Conservation (phyloP, 306 rosid genomes). For the Cotoneaster glaucophyllus region DNA sequence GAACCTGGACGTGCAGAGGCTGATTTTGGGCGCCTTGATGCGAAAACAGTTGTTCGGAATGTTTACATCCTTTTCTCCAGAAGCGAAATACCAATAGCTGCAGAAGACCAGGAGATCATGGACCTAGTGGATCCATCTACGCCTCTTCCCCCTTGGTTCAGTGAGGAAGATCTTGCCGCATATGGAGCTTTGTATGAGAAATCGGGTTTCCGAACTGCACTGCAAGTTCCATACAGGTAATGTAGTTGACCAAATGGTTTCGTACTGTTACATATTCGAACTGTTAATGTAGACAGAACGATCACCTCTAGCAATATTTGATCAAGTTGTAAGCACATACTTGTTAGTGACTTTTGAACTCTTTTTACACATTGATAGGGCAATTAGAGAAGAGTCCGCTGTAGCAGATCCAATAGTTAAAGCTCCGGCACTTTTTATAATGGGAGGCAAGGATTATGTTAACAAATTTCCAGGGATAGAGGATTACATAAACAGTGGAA, state of each 20-base stretch:
- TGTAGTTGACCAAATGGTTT: background rate
- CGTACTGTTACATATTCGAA: background rate
- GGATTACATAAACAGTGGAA: constrained; percentile 49
- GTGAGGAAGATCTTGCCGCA: constrained; percentile 60
- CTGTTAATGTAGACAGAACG: background rate
- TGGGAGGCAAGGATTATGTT: constrained; percentile 59
- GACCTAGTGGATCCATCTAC: constrained; percentile 66
- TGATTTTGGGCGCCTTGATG: constrained; percentile 71
- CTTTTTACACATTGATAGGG: constrained; percentile 26
- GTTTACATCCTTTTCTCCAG: constrained; percentile 72
- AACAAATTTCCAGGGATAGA: constrained; percentile 60
- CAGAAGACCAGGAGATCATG: constrained; percentile 75
- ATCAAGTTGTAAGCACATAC: background rate
- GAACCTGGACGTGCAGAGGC: constrained; percentile 81
- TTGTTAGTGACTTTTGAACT: background rate
- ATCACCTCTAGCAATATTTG: background rate
- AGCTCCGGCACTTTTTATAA: constrained; percentile 53
- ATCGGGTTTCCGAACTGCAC: constrained; percentile 65
- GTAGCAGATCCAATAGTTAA: constrained; percentile 36
- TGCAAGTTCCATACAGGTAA: constrained; percentile 79
- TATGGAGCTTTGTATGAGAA: constrained; percentile 65
- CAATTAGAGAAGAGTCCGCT: constrained; percentile 31
- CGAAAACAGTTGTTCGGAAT: constrained; percentile 55
- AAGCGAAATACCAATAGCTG: constrained; percentile 68
- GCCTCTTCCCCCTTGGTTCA: constrained; percentile 76